Evolutionary conservation across 2,329 filamentous ascomycete genomes (phyloP).

Genomic region (Macrophomina tecta): DNA sequence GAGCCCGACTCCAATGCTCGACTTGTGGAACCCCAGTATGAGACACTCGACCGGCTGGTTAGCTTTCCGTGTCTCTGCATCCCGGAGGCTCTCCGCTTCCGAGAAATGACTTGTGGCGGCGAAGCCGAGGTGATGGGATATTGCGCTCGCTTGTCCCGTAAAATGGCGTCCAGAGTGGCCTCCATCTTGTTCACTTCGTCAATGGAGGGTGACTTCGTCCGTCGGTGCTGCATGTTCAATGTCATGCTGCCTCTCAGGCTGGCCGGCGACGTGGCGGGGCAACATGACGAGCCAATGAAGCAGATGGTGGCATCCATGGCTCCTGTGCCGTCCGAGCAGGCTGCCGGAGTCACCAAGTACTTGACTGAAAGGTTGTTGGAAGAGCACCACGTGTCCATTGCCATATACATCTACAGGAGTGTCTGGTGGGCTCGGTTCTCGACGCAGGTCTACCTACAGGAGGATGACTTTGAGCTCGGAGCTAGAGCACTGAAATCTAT

Average conservation of each 20-base stretch:
- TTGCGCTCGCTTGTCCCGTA: background rate
- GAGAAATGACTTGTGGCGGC: background rate
- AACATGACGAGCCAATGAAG: background rate
- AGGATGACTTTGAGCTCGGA: background rate
- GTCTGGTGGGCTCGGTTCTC: background rate
- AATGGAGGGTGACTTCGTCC: background rate
- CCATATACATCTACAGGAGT: background rate
- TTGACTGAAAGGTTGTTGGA: background rate
- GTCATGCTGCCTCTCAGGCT: background rate
- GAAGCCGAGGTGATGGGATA: background rate
- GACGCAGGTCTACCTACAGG: background rate
- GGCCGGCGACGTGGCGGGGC: background rate
- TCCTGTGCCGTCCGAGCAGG: background rate
- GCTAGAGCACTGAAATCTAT: background rate
- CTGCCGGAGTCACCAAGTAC: background rate
- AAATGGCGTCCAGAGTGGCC: background rate
- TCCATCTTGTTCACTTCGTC: background rate
- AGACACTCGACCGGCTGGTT: background rate
- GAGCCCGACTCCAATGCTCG: background rate
- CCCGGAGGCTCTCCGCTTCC: background rate
- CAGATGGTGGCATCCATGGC: background rate
- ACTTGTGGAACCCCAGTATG: background rate
- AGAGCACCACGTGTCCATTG: background rate
- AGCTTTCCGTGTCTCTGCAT: background rate
- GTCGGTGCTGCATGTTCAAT: background rate